Base-by-base conservation (phyloP, 352 stramenopile species). In the Phytophthora ohioensis region DNA sequence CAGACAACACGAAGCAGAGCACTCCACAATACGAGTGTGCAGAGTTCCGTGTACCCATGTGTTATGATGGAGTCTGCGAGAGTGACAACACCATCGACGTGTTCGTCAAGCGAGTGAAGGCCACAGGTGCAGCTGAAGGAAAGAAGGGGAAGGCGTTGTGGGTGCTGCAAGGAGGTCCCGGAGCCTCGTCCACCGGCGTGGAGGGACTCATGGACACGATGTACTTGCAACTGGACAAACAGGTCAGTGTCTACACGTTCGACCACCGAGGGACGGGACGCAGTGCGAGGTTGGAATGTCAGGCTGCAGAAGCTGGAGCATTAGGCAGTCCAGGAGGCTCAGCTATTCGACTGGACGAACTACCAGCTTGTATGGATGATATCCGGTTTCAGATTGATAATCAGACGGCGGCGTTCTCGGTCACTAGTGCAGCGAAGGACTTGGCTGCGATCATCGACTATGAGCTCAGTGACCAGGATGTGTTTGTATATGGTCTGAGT, bases 401-500 rank as follows among this genome's bases (percentile, higher is more conserved):
- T 51, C 81, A 93, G 56, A 88, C 83, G 0, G 75, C 76, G 0
- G 85, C 85, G 7, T 93, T 90, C 57, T 91, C 83, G 0, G 78
- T 93, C 21, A 93, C 85, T n/a, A 91, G 83, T 34, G 85, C 85
- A 6, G 85, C 85, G 13, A 89, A 88, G 67, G 85, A 93, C 46
- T 42, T 93, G 32, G 72, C 76, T 49, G 78, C 73, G 34, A 79
- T 90, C 45, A 88, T 90, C 45, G 70, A 87, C 53, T 69, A 66
- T 55, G 52, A 78, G 27, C 61, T 84, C 30, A 65, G 67, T 42
- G 83, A 87, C 62, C 69, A 85, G 46, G 78, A 93, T 61, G 81
- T 89, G 32, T 88, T 62, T 57, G 78, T 93, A n/a, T 93, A 93
- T 59, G 85, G 85, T 2, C 78, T 93, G 11, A 93, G 85, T 69